Base-by-base conservation (phyloP, 805 yeast species). In the Candida morakotiae region DNA sequence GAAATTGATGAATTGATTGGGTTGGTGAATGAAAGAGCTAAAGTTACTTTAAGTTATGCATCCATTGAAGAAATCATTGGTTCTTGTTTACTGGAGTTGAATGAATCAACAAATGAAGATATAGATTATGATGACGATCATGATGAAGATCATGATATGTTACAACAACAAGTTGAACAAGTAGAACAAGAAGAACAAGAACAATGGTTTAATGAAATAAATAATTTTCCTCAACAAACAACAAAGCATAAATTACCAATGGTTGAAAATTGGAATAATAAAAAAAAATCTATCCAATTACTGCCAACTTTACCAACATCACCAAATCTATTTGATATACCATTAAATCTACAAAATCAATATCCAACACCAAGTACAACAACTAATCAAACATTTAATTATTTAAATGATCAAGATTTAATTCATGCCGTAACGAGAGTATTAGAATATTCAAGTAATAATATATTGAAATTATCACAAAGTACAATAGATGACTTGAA, bases 41-140 rank as follows among this genome's bases (percentile, higher is more conserved):
- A 67, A 40, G 62, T 67, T 14, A 64, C 69, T 1, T 48, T 67
- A 10, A 63, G 67, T 29, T 80, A 78, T 46, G 62, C 73, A 9
- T 77, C 83, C 14, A 76, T 76, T 29, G 79, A 72, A 36, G 85
- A 80, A 47, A 68, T 79, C 31, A 75, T 79, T 2, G 76, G 77
- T 18, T 73, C 82, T 49, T 77, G 83, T 43, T 67, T 76, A 9
- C 74, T 72, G 49, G 80, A 77, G 38, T 35, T 46, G 5, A 35
- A 31, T 35, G 37, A 49, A 31, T 16, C 24, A 9, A 38, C 33
- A 13, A 39, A 35, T 17, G 28, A 17, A 5, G 43, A 37, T 9
- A 11, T 22, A 2, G 35, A 26, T 5, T 36, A 30, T 19, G 17
- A 23, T 3, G 38, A 38, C 14, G 23, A 32, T 14, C 26, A 31